Evolutionary conservation across 257 asterid species (phyloP).

Genomic region (Solanum sejunctum): DNA sequence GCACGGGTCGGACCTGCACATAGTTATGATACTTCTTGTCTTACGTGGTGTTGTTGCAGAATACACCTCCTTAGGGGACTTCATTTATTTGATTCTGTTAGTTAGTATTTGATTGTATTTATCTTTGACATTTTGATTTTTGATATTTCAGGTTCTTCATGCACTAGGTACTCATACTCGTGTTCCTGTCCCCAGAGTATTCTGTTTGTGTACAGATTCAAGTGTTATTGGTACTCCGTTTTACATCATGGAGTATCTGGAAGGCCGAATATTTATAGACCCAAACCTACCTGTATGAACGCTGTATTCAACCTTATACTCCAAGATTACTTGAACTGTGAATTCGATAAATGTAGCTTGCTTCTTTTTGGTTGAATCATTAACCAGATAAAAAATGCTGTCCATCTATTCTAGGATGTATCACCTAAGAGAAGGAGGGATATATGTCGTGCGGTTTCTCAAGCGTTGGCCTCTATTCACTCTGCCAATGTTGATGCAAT

Average conservation of each 20-base stretch:
- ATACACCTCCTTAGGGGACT: neutral
- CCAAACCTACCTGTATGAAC: conserved; percentile 72
- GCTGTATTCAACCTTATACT: neutral
- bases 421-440: conserved; percentile 56
- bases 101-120: neutral
- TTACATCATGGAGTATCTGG: conserved; percentile 93
- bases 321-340: neutral
- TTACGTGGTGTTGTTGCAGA: neutral
- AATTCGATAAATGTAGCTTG: neutral
- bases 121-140: neutral
- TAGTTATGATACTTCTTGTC: neutral
- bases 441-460: conserved; percentile 62
- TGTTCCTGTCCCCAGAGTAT: conserved; percentile 90
- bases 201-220: conserved; percentile 76
- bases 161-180: conserved; percentile 60
- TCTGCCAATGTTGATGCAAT: conserved; percentile 70
- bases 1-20: neutral
- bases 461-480: conserved; percentile 79
- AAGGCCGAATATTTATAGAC: conserved; percentile 81
- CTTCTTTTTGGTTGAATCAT: neutral
- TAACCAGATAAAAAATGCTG: neutral
- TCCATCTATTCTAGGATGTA: conserved; percentile 34
- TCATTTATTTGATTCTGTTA: neutral
- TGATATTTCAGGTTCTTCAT: conserved; percentile 60
- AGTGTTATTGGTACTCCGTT: conserved; percentile 86